Percentiles rank a stretch among this genome's conserved stretches.
Evolutionary conservation across 805 yeast genomes (phyloP).

Genomic region (Zygotorulaspora florentina): DNA sequence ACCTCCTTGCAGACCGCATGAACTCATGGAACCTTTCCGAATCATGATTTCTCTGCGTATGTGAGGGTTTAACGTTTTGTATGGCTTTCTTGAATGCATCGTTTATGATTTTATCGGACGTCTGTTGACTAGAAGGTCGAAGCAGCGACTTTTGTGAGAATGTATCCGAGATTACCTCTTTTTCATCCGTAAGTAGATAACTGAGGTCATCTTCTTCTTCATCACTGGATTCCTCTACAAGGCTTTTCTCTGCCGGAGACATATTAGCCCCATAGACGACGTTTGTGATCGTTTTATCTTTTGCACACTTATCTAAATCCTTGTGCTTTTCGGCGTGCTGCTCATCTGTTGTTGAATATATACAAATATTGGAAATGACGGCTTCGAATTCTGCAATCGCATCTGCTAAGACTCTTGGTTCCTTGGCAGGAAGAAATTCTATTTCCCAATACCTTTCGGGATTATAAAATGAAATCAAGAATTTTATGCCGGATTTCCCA

Average conservation of each 20-base stretch:
- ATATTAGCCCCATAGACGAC: background rate
- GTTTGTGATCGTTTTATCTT: background rate
- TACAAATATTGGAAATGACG: conserved; percentile 28
- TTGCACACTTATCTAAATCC: too few relatives aligned
- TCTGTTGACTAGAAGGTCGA: background rate
- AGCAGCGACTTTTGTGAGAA: background rate
- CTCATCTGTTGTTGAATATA: conserved; percentile 7
- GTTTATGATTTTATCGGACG: conserved; percentile 6
- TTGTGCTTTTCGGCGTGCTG: background rate
- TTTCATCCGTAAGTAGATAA: conserved; percentile 22
- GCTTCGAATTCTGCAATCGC: conserved; percentile 28
- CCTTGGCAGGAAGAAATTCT: conserved; percentile 26
- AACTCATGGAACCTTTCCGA: background rate
- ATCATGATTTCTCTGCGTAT: conserved; percentile 2
- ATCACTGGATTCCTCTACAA: conserved; percentile 4
- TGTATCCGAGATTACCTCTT: conserved; percentile 4
- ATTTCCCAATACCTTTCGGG: conserved; percentile 76
- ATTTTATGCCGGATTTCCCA: conserved; percentile 37
- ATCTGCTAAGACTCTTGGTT: conserved; percentile 7
- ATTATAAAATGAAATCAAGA: conserved; percentile 61
- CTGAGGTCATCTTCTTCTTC: conserved; percentile 22
- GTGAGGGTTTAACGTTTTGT: conserved; percentile 12
- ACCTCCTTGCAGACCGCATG: conserved; percentile 2
- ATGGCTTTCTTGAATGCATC: conserved; percentile 23
- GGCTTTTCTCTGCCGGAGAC: background rate